Evolutionary conservation across 805 yeast species (phyloP), one percentile per base, ranked within the genome.

Genomic region (Candida corydali): DNA sequence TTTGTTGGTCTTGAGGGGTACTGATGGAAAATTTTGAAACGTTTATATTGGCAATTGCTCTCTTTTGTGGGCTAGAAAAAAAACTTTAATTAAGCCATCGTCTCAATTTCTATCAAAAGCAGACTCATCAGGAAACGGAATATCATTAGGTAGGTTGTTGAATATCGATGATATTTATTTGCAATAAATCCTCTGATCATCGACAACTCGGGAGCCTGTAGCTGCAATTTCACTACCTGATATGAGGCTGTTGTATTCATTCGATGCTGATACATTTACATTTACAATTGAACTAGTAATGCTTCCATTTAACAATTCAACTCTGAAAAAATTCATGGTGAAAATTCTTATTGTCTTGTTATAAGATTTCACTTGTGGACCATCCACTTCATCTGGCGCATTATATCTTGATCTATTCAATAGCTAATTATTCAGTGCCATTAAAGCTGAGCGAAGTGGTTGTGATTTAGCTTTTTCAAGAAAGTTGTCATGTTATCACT

Each of bases 401-500:
- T 17, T 20, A 3, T 27, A 24, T 22, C 34, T 19, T 23, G 17
- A 7, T 14, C 6, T 26, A 5, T 14, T 26, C 15, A 26, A 14
- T 26, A 26, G 15, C 15, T 14, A 12, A 26, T 26, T 26, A 26
- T 26, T 26, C 3, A 12, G n/a, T n/a, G n/a, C n/a, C n/a, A n/a
- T n/a, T n/a, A n/a, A n/a, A n/a, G n/a, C n/a, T n/a, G n/a, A n/a
- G n/a, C n/a, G n/a, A n/a, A n/a, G n/a, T n/a, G n/a, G n/a, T n/a
- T n/a, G n/a, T n/a, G n/a, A n/a, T n/a, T n/a, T n/a, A n/a, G n/a
- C n/a, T n/a, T n/a, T n/a, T n/a, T n/a, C n/a, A n/a, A n/a, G 78
- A 82, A 3, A 76, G 84, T 37, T 76, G 84, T 34, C 87, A 89
- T 0, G 70, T 71, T 20, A 62, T 61, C 10, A 50, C 73, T 24